Evolutionary conservation across 2,329 filamentous ascomycete genomes (phyloP).

Genomic region (Biscogniauxia mediterranea): DNA sequence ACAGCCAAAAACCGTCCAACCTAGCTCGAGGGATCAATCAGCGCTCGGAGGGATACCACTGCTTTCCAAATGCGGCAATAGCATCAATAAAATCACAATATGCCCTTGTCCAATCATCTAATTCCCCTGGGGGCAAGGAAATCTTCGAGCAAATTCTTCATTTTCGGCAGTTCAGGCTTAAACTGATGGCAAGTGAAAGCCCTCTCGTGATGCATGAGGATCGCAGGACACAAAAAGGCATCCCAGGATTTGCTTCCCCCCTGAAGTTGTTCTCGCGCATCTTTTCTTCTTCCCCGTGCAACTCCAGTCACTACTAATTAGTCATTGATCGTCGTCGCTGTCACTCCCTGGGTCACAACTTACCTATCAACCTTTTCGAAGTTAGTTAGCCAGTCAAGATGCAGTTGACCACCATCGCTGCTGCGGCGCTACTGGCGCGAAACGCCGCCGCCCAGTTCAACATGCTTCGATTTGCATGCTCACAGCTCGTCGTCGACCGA

Average conservation of each 20-base stretch:
- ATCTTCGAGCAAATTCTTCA: constrained; percentile 21
- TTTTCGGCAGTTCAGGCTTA: constrained; percentile 28
- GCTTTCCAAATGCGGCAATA: constrained; percentile 25
- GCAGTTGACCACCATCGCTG: constrained; percentile 34
- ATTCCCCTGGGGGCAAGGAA: constrained; percentile 15
- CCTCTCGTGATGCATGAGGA: constrained; percentile 23
- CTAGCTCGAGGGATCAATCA: constrained; percentile 28
- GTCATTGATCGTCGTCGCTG: not conserved
- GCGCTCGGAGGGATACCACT: constrained; percentile 23
- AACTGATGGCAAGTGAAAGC: constrained; percentile 11
- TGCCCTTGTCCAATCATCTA: constrained; percentile 23
- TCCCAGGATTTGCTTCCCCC: constrained; percentile 22
- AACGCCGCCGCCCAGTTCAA: constrained; percentile 35
- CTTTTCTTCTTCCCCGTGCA: constrained; percentile 10
- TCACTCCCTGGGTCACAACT: not conserved
- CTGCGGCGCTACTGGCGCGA: constrained; percentile 32
- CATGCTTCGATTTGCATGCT: constrained; percentile 48
- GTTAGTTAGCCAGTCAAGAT: constrained; percentile 22
- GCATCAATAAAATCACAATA: constrained; percentile 26
- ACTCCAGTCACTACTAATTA: constrained; percentile 2
- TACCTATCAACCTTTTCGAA: constrained; percentile 1
- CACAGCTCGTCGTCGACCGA: constrained; percentile 46
- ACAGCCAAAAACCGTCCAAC: constrained; percentile 28
- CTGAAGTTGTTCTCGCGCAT: constrained; percentile 17
- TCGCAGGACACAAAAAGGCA: constrained; percentile 20